These are phyloP conservation scores for Termitomyces sp. DNA, from an alignment of 768 basidiomycete genomes.

Conservation along the genomic window DNA sequence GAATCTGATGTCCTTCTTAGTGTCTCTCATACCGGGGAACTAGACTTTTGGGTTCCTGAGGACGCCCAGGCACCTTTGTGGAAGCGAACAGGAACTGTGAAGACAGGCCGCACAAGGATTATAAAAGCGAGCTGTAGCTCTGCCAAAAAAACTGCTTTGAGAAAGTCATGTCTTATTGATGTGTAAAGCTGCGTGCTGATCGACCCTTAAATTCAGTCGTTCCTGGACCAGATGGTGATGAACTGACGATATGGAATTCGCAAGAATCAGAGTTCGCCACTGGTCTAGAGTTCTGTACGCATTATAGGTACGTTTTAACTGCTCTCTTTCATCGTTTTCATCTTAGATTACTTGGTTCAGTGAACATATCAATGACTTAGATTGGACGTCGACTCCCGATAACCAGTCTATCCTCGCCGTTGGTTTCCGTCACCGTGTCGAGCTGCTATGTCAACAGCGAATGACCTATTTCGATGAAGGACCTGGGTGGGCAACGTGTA, in stretches of 20 bases:
- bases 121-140: conserved; percentile 81
- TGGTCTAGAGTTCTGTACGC: conserved; percentile 71
- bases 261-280: conserved; percentile 90
- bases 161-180: conserved; percentile 36
- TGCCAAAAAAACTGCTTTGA: conserved; percentile 85
- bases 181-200: background rate
- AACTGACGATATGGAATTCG: conserved; percentile 95
- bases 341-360: conserved; percentile 15
- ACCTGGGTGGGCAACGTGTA: conserved; percentile 73
- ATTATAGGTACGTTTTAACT: conserved; percentile 46
- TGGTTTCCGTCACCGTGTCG: conserved; percentile 73
- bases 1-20: conserved; percentile 76
- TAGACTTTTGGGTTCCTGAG: conserved; percentile 84
- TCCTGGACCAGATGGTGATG: conserved; percentile 53
- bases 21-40: conserved; percentile 66
- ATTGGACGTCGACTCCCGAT: conserved; percentile 92
- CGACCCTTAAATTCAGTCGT: conserved; percentile 44
- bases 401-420: conserved; percentile 88
- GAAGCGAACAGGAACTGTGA: conserved; percentile 70
- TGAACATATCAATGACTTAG: conserved; percentile 74
- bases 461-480: conserved; percentile 87
- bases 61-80: conserved; percentile 36
- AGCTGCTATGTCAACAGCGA: conserved; percentile 88
- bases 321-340: background rate
- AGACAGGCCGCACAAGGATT: conserved; percentile 63